These are phyloP conservation scores for Pyrus bretschneideri DNA, from an alignment of 306 rosid species.

Conservation along the genomic window DNA sequence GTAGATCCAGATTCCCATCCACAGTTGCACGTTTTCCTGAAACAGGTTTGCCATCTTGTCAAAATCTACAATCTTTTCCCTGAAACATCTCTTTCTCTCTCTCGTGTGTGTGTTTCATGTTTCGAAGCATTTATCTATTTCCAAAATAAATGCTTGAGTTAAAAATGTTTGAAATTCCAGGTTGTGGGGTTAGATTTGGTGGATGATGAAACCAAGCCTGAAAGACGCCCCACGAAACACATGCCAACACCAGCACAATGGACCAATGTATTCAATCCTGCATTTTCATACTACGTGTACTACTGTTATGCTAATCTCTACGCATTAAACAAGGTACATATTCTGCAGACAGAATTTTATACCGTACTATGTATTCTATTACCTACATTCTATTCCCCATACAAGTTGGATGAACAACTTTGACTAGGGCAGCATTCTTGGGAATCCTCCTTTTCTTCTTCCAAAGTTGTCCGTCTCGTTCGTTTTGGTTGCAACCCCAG, in stretches of 20 bases:
- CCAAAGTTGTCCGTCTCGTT: not conserved
- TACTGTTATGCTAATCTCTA: conserved; percentile 97
- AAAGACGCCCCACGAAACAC: conserved; percentile 98
- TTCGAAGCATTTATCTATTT: not conserved
- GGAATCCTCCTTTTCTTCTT: not conserved
- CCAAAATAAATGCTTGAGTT: not conserved
- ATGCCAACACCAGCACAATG: conserved; percentile 98
- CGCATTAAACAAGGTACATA: conserved; percentile 74
- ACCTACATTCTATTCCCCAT: not conserved
- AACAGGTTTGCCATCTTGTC: conserved; percentile 49
- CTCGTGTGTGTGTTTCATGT: not conserved
- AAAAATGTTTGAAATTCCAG: conserved; percentile 30
- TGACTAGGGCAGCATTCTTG: not conserved
- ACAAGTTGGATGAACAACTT: not conserved
- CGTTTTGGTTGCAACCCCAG: not conserved
- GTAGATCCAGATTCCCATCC: conserved; percentile 98
- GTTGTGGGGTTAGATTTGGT: conserved; percentile 96
- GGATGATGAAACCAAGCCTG: conserved; percentile 95
- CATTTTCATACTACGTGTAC: conserved; percentile 87
- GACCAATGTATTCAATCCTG: conserved; percentile 94
- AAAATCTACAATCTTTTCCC: not conserved
- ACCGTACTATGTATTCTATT: not conserved
- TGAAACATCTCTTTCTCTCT: not conserved
- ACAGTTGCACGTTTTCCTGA: conserved; percentile 89
- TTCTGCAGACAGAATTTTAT: conserved; percentile 2